Evolutionary conservation across 371 early-diverging fungal species (phyloP).

Genomic region (Scutellospora calospora): DNA sequence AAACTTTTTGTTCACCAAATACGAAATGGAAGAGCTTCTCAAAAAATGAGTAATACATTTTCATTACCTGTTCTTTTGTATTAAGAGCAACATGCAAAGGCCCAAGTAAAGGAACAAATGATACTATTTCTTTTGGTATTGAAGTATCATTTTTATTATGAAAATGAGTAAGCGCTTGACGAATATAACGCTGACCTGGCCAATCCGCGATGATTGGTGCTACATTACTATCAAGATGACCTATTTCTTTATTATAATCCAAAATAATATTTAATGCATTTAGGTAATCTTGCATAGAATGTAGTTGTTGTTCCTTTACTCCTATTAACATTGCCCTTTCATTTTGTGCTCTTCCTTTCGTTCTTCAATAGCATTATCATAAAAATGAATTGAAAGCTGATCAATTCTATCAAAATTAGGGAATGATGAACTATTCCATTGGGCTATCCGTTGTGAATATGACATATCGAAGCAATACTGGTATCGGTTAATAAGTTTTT

Average conservation of each 20-base stretch:
- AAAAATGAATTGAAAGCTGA: neutral
- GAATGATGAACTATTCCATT: neutral
- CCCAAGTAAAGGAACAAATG: neutral
- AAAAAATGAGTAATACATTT: slow-evolving; percentile 1
- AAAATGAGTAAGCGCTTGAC: neutral
- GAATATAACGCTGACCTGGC: slow-evolving; percentile 2
- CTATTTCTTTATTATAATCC: neutral
- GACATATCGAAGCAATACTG: neutral
- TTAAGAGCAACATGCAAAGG: slow-evolving; percentile 10
- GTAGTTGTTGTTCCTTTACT: neutral
- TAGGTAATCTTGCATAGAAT: neutral
- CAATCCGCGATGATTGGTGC: neutral
- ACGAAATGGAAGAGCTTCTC: neutral
- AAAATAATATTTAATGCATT: neutral
- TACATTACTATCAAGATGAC: neutral
- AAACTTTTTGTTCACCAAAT: neutral
- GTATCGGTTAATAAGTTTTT: slow-evolving; percentile 2
- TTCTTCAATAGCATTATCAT: neutral
- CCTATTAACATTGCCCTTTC: neutral
- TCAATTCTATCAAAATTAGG: neutral
- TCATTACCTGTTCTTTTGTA: neutral
- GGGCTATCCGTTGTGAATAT: neutral
- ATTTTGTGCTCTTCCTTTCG: neutral
- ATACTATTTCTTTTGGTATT: neutral
- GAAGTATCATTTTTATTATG: neutral